phyloP scores from a whole-genome alignment of 768 basidiomycete species.

The Macrolepiota albuminosa region DNA sequence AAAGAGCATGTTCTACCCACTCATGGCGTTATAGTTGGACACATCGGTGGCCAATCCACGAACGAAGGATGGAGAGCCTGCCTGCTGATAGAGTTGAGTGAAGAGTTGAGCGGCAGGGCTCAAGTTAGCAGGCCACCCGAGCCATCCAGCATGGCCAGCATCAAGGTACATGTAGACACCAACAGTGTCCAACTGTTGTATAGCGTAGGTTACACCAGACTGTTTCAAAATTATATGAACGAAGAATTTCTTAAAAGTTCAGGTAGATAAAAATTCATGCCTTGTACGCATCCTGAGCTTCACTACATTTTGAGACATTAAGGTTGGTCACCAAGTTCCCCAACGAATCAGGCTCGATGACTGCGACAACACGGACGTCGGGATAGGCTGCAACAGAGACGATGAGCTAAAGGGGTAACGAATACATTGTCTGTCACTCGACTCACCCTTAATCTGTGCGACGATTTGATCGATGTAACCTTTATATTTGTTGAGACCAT shows the following conservation, averaged over 20 bases:
- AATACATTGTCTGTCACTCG: not conserved
- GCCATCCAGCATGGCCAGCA: slow-evolving; percentile 62
- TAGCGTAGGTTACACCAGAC: slow-evolving; percentile 50
- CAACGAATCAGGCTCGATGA: slow-evolving; percentile 64
- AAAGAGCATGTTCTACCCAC: slow-evolving; percentile 13
- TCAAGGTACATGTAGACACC: slow-evolving; percentile 61
- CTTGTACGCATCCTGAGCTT: slow-evolving; percentile 51
- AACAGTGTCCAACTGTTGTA: slow-evolving; percentile 48
- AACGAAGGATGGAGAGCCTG: slow-evolving; percentile 48
- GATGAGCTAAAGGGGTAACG: not conserved
- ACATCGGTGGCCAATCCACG: slow-evolving; percentile 61
- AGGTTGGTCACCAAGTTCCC: slow-evolving; percentile 69
- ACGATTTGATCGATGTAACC: slow-evolving; percentile 60
- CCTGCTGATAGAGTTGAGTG: slow-evolving; percentile 40
- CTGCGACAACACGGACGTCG: slow-evolving; percentile 57
- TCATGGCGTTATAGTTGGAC: slow-evolving; percentile 41
- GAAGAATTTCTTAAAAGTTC: not conserved
- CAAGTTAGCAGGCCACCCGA: slow-evolving; percentile 66
- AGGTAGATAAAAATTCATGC: slow-evolving; percentile 15
- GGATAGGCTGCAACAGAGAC: slow-evolving; percentile 37
- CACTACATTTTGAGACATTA: slow-evolving; percentile 49
- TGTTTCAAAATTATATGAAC: slow-evolving; percentile 8
- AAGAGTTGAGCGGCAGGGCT: slow-evolving; percentile 54
- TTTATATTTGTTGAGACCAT: slow-evolving; percentile 51
- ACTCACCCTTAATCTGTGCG: slow-evolving; percentile 46